Conservation (phyloP, 768 basidiomycete genomes). For the Inosperma sp. region DNA sequence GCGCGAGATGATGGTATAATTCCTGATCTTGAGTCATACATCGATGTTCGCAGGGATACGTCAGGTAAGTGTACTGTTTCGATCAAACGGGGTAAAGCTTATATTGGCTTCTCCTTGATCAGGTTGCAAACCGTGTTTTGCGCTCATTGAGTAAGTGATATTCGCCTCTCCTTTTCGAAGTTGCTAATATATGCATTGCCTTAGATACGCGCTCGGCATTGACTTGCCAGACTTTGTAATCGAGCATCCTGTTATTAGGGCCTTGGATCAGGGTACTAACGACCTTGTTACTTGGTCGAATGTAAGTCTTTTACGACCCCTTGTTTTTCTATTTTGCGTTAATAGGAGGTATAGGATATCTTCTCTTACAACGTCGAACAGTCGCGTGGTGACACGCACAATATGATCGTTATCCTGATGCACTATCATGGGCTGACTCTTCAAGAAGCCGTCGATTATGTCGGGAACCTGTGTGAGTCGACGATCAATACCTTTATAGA, state of each 20-base stretch:
- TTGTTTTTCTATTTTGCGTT: conserved; percentile 5
- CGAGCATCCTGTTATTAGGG: conserved; percentile 56
- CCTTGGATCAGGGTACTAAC: conserved; percentile 64
- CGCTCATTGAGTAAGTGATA: conserved; percentile 56
- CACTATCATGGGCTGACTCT: conserved; percentile 50
- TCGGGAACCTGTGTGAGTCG: conserved; percentile 56
- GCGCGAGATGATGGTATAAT: conserved; percentile 50
- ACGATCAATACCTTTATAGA: conserved; percentile 50
- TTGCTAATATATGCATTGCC: conserved; percentile 3
- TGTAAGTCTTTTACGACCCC: conserved; percentile 37
- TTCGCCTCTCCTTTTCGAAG: neutral
- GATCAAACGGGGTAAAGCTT: neutral
- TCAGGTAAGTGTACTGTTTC: conserved; percentile 42
- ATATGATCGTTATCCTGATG: conserved; percentile 72
- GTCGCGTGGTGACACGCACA: conserved; percentile 62
- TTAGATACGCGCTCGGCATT: conserved; percentile 59
- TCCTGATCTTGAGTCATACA: conserved; percentile 71
- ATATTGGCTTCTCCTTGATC: conserved; percentile 13
- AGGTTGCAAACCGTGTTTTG: conserved; percentile 73
- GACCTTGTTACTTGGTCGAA: conserved; percentile 85
- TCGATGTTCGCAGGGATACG: conserved; percentile 67
- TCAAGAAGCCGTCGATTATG: conserved; percentile 59
- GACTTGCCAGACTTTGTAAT: conserved; percentile 69
- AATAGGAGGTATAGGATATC: conserved; percentile 66
- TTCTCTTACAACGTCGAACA: conserved; percentile 77